phyloP scores from a whole-genome alignment of 75 land plant species.

The Pinus taeda region DNA sequence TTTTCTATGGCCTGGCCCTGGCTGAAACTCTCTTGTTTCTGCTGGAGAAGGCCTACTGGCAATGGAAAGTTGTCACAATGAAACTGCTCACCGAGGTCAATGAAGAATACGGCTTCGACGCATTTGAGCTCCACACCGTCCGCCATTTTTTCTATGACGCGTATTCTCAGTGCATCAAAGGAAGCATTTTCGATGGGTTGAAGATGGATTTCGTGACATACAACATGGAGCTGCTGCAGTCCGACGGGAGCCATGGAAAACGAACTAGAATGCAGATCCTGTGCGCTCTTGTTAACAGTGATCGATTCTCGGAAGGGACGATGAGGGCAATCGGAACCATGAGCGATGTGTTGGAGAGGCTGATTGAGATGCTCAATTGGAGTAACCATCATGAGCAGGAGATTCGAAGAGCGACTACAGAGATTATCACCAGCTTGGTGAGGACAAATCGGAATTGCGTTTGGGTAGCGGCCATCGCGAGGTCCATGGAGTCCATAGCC shows the following conservation, averaged over 20 bases:
- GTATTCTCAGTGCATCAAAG: slow-evolving; percentile 59
- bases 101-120: slow-evolving; percentile 34
- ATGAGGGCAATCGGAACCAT: slow-evolving; percentile 66
- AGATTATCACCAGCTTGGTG: too few species aligned
- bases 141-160: slow-evolving; percentile 83
- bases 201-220: slow-evolving; percentile 84
- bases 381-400: too few species aligned
- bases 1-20: slow-evolving; percentile 65
- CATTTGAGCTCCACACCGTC: slow-evolving; percentile 28
- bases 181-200: slow-evolving; percentile 81
- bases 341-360: not conserved
- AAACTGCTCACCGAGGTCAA: slow-evolving; percentile 53
- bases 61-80: slow-evolving; percentile 38
- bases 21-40: slow-evolving; percentile 71
- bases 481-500: slow-evolving; percentile 48
- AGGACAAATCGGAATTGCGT: too few species aligned
- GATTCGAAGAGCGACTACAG: too few species aligned
- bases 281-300: slow-evolving; percentile 22
- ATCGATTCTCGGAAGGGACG: slow-evolving; percentile 40
- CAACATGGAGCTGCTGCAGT: slow-evolving; percentile 48
- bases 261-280: slow-evolving; percentile 61
- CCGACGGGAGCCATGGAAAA: slow-evolving; percentile 37
- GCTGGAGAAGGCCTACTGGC: slow-evolving; percentile 77
- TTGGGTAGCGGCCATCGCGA: slow-evolving; percentile 58
- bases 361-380: too few species aligned